Evolutionary conservation across 257 asterid genomes (phyloP), one percentile per base, ranked within the genome.

Genomic region (Apocynum venetum): DNA sequence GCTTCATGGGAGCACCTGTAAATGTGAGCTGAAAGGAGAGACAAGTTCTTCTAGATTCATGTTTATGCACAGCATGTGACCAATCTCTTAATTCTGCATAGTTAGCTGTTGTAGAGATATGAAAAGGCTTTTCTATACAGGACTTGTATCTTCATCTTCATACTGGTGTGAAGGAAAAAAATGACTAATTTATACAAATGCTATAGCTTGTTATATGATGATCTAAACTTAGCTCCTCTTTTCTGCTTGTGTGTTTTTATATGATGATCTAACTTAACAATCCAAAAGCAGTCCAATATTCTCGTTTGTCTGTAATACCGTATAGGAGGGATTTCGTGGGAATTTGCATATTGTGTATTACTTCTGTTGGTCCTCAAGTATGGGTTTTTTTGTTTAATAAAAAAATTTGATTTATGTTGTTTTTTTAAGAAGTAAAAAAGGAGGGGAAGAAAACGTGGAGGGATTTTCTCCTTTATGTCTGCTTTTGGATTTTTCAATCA

Each of bases 21-120:
- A 76, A 41, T 74, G 43, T 15, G 35, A 78, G 43, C 51, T 12
- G 2, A 31, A 38, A 44, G 19, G 47, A 1, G 47, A 5, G 14
- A 60, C 10, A 47, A 71, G 55, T 13, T 17, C 47, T 46, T 46
- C 43, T 55, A 55, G 76, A 14, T 70, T 75, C 61, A 74, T 71
- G 63, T 68, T 25, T 49, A 36, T 43, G 69, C 36, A 38, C 67
- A 66, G 73, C 69, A 65, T 61, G 49, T 59, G 74, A 69, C 25
- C 76, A 15, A 55, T 35, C 71, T 60, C 53, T 56, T 49, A n/a
- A 36, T 35, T 19, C 52, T 83, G 75, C 85, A 41, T 74, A 76
- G 82, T 74, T 77, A 53, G 83, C 57, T 71, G 78, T 72, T 79
- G 76, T 76, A 83, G 77, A 79, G 65, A 71, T 38, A 71, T 20